These are phyloP conservation scores for Magnolia sinica DNA, from an alignment of 164 flowering plant species.

Conservation along the genomic window DNA sequence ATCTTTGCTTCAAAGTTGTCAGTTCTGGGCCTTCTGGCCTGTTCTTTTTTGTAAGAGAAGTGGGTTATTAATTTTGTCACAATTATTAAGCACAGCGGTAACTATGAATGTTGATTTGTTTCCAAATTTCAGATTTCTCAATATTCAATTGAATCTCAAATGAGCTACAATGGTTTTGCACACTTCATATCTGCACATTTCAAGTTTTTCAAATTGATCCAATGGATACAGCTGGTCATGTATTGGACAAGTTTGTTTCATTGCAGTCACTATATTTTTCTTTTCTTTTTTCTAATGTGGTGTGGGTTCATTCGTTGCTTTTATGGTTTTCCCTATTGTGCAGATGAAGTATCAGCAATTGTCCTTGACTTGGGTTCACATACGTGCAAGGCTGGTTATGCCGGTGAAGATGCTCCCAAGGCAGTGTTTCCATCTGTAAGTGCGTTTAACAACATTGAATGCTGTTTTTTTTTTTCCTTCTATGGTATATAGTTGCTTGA, in stretches of 20 bases:
- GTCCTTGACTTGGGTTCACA: constrained; percentile 93
- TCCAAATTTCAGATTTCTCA: no score
- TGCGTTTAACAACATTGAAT: neutral
- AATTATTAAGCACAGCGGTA: no score
- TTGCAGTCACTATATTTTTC: neutral
- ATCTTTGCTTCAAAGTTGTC: neutral
- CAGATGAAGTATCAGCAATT: constrained; percentile 97
- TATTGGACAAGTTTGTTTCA: neutral
- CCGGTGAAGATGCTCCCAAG: constrained; percentile 99
- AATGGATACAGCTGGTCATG: no score
- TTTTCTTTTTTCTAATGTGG: neutral
- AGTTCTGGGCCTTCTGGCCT: neutral
- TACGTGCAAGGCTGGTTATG: constrained; percentile 98
- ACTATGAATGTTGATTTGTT: no score
- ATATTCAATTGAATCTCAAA: no score
- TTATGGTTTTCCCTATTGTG: neutral
- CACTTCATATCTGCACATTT: no score
- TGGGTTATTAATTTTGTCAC: no score
- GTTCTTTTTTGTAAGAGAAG: no score
- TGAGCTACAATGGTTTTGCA: no score
- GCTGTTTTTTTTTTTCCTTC: neutral
- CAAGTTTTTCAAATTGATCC: no score
- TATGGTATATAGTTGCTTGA: neutral
- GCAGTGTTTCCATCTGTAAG: constrained; percentile 97
- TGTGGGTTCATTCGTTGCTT: neutral